Evolutionary conservation across 179 eudicot species (phyloP), one percentile per base, ranked within the genome.

Genomic region (Gypsophila paniculata): DNA sequence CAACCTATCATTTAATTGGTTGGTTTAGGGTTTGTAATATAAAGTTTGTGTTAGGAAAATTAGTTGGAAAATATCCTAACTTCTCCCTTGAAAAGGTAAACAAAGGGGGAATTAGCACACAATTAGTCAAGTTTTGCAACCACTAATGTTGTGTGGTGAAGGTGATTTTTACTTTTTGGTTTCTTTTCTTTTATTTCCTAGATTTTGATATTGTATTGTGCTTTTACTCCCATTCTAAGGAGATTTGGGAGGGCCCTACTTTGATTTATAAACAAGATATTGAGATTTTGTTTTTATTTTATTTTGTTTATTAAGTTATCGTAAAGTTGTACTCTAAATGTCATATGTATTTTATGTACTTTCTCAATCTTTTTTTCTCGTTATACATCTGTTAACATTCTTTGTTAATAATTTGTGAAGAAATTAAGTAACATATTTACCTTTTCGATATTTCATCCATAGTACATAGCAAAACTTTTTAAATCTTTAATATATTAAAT

Each of bases 231-330:
- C 77, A 80, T 80, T 71, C 79, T 80, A 79, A 72, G 81, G 81
- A 80, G 86, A 83, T 83, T 64, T 78, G 86, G 86, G 84, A 74
- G 84, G 82, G 54, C 59, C 84, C 82, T 75, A 61, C 80, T 72
- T 80, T 76, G 81, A 80, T 83, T 46, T 75, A 74, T 69, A 72
- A 75, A 75, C 76, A 80, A 83, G 77, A 80, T 71, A 61, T 59
- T 72, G 49, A 68, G 57, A 66, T 71, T 67, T 70, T 48, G 57
- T 36, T 21, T 71, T 73, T 26, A 17, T 51, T 51, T 8, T 36
- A 2, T 74, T 42, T 58, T 39, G 10, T 39, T 58, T 22, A 60
- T 4, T 29, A 4, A 29, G 1, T 29, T 29, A 29, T 29, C 4
- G 1, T 29, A 29, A 29, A 1, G 34, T 29, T 4, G 34, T 29